Evolutionary conservation across 805 yeast genomes (phyloP), one percentile per base, ranked within the genome.

Genomic region (Metschnikowia noctiluminum): DNA sequence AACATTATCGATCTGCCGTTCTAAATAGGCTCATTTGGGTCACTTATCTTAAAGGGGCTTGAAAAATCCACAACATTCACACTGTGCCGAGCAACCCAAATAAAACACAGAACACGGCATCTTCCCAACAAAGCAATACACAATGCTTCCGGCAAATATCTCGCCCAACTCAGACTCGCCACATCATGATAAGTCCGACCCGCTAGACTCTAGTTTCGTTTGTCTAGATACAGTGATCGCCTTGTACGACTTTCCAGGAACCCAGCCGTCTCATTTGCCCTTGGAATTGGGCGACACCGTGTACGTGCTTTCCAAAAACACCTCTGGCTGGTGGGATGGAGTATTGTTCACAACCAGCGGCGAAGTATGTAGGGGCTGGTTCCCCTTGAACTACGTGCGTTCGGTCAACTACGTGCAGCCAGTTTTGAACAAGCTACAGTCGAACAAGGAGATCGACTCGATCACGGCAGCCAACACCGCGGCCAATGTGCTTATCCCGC

Each of bases 321-420:
- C 77, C 36, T 63, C 81, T 2, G 87, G 89, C 2, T 89, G 96
- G 96, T 88, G 95, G 94, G 96, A 89, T 63, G 96, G 96, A 10
- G 73, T 85, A 14, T 43, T 65, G 6, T 45, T 64, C 55, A 71
- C 35, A 43, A 58, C 49, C 47, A 58, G 50, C 52, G 77, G 78
- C 7, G 76, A 71, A 6, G 63, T 77, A 6, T 59, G 62, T 36
- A 74, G 95, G 60, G 96, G 96, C 57, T 89, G 96, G 96, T 87
- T 89, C 69, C 96, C 96, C 14, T 78, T 78, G 42, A 79, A 77
- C 49, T 84, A 77, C 64, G 81, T 82, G 28, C 73, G 78, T 41
- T 62, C 76, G 1, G 74, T 73, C 15, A 70, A 72, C 56, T 73
- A 71, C 54, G 71, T 68, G 34, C 74, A 70, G 56, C 77, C 73